A percentile compares a stretch with the other conserved stretches of the same genome.
Conservation (phyloP, 208 protist species). For the Trypanosoma avium region DNA sequence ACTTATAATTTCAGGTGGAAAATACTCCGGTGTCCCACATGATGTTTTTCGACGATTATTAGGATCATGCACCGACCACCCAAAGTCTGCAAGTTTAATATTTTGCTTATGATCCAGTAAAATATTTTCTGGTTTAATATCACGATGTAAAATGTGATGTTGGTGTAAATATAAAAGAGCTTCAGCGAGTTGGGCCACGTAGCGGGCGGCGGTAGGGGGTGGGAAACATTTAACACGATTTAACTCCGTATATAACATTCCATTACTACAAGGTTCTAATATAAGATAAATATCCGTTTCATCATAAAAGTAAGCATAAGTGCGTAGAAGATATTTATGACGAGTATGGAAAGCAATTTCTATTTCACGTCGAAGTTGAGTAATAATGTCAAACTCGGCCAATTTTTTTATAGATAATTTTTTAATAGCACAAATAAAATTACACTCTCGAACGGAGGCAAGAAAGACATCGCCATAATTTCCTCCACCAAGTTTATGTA, state of each 20-base stretch:
- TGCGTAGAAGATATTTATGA: slow-evolving; percentile 98
- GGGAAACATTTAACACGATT: slow-evolving; percentile 87
- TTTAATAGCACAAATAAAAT: slow-evolving; percentile 99
- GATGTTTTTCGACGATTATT: slow-evolving; percentile 91
- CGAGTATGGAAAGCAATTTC: slow-evolving; percentile 99
- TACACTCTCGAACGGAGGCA: slow-evolving; percentile 95
- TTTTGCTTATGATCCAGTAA: slow-evolving; percentile 92
- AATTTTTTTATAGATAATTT: slow-evolving; percentile 95
- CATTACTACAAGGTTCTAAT: slow-evolving; percentile 97
- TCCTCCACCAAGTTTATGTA: slow-evolving; percentile 94
- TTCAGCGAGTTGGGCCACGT: slow-evolving; percentile 93
- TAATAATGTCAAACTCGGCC: slow-evolving; percentile 93
- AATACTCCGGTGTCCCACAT: slow-evolving; percentile 99
- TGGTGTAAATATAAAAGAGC: slow-evolving; percentile 97
- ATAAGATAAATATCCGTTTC: slow-evolving; percentile 97
- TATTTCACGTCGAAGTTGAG: slow-evolving; percentile 98
- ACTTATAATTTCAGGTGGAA: slow-evolving; percentile 99
- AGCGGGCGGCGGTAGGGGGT: slow-evolving; percentile 84
- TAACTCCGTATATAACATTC: slow-evolving; percentile 98
- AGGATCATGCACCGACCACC: slow-evolving; percentile 98
- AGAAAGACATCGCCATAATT: slow-evolving; percentile 99
- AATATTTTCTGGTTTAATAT: slow-evolving; percentile 96
- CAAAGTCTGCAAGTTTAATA: slow-evolving; percentile 99
- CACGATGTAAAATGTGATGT: slow-evolving; percentile 96
- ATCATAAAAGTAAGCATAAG: slow-evolving; percentile 99